Percentiles rank a stretch among this genome's conserved stretches.
phyloP scores from a whole-genome alignment of 345 rosid genomes.

The Hypericum perforatum region DNA sequence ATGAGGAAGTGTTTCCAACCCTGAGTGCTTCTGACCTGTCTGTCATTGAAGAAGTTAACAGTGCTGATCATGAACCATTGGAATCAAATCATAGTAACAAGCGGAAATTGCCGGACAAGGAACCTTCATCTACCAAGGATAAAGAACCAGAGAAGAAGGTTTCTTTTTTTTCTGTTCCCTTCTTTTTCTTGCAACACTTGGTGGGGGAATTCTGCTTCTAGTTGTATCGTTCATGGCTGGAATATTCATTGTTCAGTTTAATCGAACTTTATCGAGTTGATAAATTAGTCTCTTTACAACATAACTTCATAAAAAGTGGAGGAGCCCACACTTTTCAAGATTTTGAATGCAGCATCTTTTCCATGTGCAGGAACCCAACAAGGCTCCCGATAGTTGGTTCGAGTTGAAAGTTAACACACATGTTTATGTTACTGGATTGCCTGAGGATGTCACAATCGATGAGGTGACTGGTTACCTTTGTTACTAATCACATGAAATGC shows the following conservation, averaged over 20 bases:
- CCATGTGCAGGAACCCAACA: slow-evolving; percentile 65
- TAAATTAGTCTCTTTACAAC: no score
- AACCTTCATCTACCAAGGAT: slow-evolving; percentile 5
- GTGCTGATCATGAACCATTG: slow-evolving; percentile 22
- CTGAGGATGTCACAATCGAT: slow-evolving; percentile 72
- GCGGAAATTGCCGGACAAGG: slow-evolving; percentile 36
- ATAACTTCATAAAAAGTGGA: no score
- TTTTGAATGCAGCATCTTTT: no score
- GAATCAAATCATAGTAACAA: slow-evolving; percentile 43
- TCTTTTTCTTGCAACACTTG: slow-evolving; percentile 4
- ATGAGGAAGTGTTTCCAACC: slow-evolving; percentile 63
- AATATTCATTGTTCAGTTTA: background rate
- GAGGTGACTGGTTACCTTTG: slow-evolving; percentile 51
- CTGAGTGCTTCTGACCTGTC: slow-evolving; percentile 28
- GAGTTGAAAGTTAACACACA: slow-evolving; percentile 94
- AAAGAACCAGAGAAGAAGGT: slow-evolving; percentile 61
- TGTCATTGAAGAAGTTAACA: slow-evolving; percentile 34
- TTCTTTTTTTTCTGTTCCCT: slow-evolving; percentile 1
- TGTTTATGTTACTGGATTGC: slow-evolving; percentile 89
- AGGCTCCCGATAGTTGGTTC: slow-evolving; percentile 96
- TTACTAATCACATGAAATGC: slow-evolving; percentile 5
- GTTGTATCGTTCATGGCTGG: slow-evolving; percentile 5
- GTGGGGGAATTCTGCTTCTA: background rate
- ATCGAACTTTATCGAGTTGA: slow-evolving; percentile 5
- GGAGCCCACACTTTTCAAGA: no score